Evolutionary conservation across 768 basidiomycete genomes (phyloP).

Genomic region (Boletus subparvulus): DNA sequence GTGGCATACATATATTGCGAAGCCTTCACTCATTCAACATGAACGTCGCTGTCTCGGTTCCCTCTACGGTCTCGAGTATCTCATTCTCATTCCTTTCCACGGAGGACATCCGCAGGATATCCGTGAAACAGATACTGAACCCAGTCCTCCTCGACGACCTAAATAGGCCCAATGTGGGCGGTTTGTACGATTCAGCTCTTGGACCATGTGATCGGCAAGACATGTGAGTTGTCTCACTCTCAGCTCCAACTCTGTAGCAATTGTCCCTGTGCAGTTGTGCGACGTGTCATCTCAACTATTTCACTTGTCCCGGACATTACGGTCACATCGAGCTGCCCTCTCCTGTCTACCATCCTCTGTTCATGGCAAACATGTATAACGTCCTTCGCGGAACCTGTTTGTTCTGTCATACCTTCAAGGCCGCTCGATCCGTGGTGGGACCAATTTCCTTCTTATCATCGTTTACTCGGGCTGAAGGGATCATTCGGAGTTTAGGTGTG

Average conservation of each 20-base stretch:
- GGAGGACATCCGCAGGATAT: constrained; percentile 86
- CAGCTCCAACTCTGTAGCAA: constrained; percentile 2
- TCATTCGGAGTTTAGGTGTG: constrained; percentile 50
- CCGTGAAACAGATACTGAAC: constrained; percentile 97
- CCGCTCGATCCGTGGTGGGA: constrained; percentile 67
- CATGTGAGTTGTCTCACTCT: constrained; percentile 59
- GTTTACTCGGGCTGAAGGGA: constrained; percentile 8
- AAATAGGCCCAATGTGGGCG: constrained; percentile 87
- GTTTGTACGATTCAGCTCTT: constrained; percentile 92
- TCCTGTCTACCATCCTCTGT: constrained; percentile 95
- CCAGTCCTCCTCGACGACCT: constrained; percentile 91
- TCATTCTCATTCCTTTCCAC: constrained; percentile 92
- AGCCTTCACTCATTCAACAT: constrained; percentile 38
- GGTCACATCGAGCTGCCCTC: constrained; percentile 96
- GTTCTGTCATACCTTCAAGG: constrained; percentile 93
- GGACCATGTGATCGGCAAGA: constrained; percentile 88
- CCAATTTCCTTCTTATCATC: constrained; percentile 11
- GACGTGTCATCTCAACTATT: constrained; percentile 91
- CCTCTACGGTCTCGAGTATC: constrained; percentile 79
- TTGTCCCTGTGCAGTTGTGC: constrained; percentile 61
- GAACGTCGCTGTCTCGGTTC: constrained; percentile 89
- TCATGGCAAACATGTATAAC: constrained; percentile 88
- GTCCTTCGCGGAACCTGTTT: constrained; percentile 85
- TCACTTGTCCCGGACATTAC: constrained; percentile 95
- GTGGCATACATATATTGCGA: not conserved